Evolutionary conservation across 1,284 basidiomycete species (phyloP), one percentile per base, ranked within the genome.

Genomic region (Earliella scabrosa): DNA sequence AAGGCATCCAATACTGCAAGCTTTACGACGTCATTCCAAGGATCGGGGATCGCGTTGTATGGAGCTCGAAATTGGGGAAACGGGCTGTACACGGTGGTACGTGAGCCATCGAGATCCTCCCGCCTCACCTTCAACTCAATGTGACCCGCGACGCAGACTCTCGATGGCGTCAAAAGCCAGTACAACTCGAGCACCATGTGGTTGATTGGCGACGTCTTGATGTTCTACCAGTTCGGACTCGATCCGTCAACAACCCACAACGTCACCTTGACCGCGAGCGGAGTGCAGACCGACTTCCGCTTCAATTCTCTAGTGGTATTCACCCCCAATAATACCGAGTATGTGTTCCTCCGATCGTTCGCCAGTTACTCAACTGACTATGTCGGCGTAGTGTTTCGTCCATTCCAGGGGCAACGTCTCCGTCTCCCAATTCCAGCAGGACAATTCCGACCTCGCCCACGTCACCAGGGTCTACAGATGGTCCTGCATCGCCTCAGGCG

Each of bases 171-270:
- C 8, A 51, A 56, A 4, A 57, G 35, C 9, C 43, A 50, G 9
- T 71, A 66, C 53, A 75, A 75, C 50, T 70, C 66, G 29, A 71
- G 65, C 40, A 72, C 73, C 1, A 58, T 65, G 45, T 73, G 70
- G 69, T 59, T 68, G 4, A 63, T 74, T 38, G 69, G 69, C 13
- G 66, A 74, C 51, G 61, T 71, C 32, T 55, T 75, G 20, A 56
- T 75, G 31, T 73, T 65, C 59, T 72, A 71, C 49, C 63, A 66
- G 50, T 66, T 68, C 49, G 73, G 73, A 5, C 52, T 76, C 34
- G 68, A 75, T 51, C 69, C 71, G 9, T 64, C 57, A 13, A 55
- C 44, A 26, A 68, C 57, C 4, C 70, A 75, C 52, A 58, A 62
- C n/a, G 58, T 75, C 44, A 68, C 57, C 35, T 49, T 75, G 31